Evolutionary conservation across 2,329 filamentous ascomycete genomes (phyloP).

Genomic region (Cytospora chrysosperma): DNA sequence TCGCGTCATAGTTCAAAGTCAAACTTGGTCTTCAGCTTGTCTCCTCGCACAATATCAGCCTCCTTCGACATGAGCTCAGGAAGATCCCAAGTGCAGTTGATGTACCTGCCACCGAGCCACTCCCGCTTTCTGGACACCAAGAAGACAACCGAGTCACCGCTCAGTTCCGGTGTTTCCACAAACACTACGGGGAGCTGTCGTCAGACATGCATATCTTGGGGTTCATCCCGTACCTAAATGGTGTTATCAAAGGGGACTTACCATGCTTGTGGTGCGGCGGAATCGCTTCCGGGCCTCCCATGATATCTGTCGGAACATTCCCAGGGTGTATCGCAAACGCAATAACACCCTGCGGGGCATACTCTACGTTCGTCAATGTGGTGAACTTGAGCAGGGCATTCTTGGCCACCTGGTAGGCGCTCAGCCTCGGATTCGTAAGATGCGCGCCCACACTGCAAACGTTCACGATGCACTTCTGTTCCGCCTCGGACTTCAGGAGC

Average conservation of each 20-base stretch:
- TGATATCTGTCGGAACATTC: constrained; percentile 38
- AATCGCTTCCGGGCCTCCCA: background rate
- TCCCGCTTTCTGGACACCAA: constrained; percentile 31
- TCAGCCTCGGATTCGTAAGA: constrained; percentile 35
- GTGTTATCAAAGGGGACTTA: too few species aligned
- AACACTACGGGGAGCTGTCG: background rate
- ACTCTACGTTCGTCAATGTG: constrained; percentile 48
- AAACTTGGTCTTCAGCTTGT: background rate
- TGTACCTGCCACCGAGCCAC: constrained; percentile 38
- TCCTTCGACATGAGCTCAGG: constrained; percentile 35
- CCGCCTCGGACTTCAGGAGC: background rate
- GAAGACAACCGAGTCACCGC: constrained; percentile 34
- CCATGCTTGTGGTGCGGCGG: background rate
- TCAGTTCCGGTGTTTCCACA: constrained; percentile 26
- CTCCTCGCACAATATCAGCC: constrained; percentile 25
- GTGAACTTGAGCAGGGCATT: constrained; percentile 49
- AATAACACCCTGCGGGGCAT: constrained; percentile 41
- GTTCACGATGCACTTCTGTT: constrained; percentile 47
- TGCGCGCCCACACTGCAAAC: constrained; percentile 45
- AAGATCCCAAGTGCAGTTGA: constrained; percentile 41
- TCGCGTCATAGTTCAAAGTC: background rate
- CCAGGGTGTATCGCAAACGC: constrained; percentile 42
- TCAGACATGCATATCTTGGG: too few species aligned
- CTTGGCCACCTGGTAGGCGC: constrained; percentile 49
- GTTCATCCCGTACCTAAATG: too few species aligned